Base-by-base conservation (phyloP, 768 basidiomycete species). In the Exidia glandulosa region DNA sequence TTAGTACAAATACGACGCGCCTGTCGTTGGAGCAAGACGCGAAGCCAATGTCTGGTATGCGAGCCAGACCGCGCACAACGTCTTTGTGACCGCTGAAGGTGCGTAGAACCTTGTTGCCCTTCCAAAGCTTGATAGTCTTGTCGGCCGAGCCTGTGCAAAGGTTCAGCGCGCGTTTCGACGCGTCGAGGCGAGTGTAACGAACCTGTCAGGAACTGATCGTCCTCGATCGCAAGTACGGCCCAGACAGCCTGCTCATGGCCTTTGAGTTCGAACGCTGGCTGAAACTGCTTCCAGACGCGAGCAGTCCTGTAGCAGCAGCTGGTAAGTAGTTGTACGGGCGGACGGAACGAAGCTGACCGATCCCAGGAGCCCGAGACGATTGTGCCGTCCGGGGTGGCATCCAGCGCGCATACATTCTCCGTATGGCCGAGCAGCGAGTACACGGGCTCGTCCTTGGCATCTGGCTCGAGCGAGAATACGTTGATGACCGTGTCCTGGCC, bases 311-410 rank as follows among this genome's bases (percentile, higher is more conserved):
- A 19, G 19, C n/a, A n/a, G n/a, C n/a, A 25, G 6, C 45, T 12
- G 57, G 32, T 32, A 19, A 19, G 32, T 12, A n/a, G n/a, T n/a
- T n/a, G n/a, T 45, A 45, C 12, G 41, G 19, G 10, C 9, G 5
- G 9, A 6, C 5, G 9, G 9, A 45, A 19, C 9, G 41, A 12
- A 6, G 23, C 23, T 57, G 16, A 95, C 95, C 81, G 88, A 75
- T 98, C 96, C 96, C 96, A 99, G 47, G 92, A 95, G 23, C 96
- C 96, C 7, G 91, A 94, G 60, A 96, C 84, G 62, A 98, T 86
- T 56, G 81, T 77, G 16, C 91, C 90, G 55, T 79, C 78, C 9
- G 80, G 72, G 10, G 82, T 81, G 3, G 84, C 81, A 67, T 90
- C 80, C 59, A 99, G 76, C 25, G 90, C 80, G 71, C 94, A 98